phyloP scores from a whole-genome alignment of 805 yeast species.

The Torulaspora quercuum region DNA sequence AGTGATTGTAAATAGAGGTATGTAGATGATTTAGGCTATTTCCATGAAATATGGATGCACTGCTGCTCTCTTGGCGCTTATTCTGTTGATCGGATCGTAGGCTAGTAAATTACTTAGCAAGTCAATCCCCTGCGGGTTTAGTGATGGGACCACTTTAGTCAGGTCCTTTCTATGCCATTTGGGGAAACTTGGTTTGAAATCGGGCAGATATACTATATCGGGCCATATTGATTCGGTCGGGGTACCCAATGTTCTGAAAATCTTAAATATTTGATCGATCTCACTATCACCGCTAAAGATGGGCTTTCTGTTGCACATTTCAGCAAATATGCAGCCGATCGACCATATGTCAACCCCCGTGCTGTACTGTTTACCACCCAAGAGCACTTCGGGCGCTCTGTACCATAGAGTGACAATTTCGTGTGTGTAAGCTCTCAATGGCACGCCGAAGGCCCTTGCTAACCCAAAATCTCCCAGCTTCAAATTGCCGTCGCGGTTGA shows the following conservation, averaged over 20 bases:
- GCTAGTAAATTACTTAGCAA: slow-evolving; percentile 72
- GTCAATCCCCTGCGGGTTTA: slow-evolving; percentile 82
- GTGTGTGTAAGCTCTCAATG: slow-evolving; percentile 93
- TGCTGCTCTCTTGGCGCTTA: slow-evolving; percentile 91
- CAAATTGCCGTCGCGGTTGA: slow-evolving; percentile 83
- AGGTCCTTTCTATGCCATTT: slow-evolving; percentile 87
- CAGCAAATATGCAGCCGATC: slow-evolving; percentile 96
- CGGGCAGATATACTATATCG: slow-evolving; percentile 85
- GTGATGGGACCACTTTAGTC: slow-evolving; percentile 68
- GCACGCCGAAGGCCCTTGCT: slow-evolving; percentile 97
- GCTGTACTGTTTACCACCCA: slow-evolving; percentile 93
- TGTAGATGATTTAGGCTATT: slow-evolving; percentile 1
- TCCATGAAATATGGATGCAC: slow-evolving; percentile 62
- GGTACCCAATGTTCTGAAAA: slow-evolving; percentile 92
- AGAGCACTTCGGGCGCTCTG: slow-evolving; percentile 92
- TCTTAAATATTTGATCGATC: slow-evolving; percentile 89
- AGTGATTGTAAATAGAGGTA: no score
- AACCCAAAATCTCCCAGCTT: slow-evolving; percentile 96
- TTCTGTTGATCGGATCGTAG: slow-evolving; percentile 90
- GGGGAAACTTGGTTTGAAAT: slow-evolving; percentile 80
- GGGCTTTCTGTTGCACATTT: slow-evolving; percentile 98
- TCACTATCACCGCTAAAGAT: slow-evolving; percentile 94
- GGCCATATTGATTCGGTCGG: slow-evolving; percentile 98
- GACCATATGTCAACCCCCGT: slow-evolving; percentile 99
- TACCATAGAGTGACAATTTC: slow-evolving; percentile 98